phyloP scores from a whole-genome alignment of 2,329 filamentous ascomycete species.

The Zymoseptoria pseudotritici region DNA sequence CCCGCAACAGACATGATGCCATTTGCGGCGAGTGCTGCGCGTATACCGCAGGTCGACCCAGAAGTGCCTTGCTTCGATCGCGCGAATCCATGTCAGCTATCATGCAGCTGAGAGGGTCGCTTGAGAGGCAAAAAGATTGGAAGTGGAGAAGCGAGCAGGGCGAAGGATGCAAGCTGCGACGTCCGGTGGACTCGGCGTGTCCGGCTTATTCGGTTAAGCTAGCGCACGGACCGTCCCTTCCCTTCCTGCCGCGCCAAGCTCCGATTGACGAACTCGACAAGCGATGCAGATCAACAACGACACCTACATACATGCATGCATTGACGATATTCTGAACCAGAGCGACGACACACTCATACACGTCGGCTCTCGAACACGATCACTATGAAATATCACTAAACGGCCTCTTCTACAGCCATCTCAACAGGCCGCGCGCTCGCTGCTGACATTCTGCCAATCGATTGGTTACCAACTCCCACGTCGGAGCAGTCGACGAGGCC shows the following conservation, averaged over 20 bases:
- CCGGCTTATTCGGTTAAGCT: background rate
- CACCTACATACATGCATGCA: slow-evolving; percentile 4
- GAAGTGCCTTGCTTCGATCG: slow-evolving; percentile 22
- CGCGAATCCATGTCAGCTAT: slow-evolving; percentile 21
- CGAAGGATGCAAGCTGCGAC: slow-evolving; percentile 4
- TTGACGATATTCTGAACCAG: background rate
- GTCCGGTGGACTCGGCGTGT: slow-evolving; percentile 2
- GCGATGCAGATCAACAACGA: background rate
- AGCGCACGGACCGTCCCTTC: slow-evolving; percentile 5
- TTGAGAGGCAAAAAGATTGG: background rate
- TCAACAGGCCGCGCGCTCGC: background rate
- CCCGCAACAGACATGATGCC: slow-evolving; percentile 4
- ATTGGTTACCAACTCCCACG: slow-evolving; percentile 7
- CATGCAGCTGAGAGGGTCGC: slow-evolving; percentile 9
- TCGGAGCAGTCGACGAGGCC: slow-evolving; percentile 4
- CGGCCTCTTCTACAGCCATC: background rate
- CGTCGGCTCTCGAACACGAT: background rate
- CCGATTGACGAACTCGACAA: background rate
- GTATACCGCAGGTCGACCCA: slow-evolving; percentile 14
- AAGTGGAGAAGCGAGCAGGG: slow-evolving; percentile 2
- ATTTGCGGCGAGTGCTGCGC: slow-evolving; percentile 11
- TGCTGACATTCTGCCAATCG: slow-evolving; percentile 2
- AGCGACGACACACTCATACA: slow-evolving; percentile 1
- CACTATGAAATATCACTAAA: background rate
- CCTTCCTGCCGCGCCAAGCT: slow-evolving; percentile 6